Base-by-base conservation (phyloP, 768 basidiomycete species). In the Atractiella rhizophila region DNA sequence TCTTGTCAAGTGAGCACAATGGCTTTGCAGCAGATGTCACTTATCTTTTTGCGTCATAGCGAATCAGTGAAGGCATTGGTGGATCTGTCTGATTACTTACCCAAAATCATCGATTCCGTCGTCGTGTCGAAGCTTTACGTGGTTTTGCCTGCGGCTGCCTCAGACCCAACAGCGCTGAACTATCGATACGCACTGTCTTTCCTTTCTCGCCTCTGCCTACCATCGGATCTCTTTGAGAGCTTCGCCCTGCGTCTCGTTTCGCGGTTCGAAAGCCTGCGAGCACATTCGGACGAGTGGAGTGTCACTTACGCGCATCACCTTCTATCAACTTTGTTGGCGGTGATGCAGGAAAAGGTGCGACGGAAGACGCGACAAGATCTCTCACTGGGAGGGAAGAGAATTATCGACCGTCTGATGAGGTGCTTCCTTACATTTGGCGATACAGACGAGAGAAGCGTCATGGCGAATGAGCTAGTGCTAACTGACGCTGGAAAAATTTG, bases 301-400 rank as follows among this genome's bases (percentile, higher is more conserved):
- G 71, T 78, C 0, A 77, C 82, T 10, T 96, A 88, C 54, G 73
- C 71, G 1, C 80, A 83, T 59, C 71, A 83, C 24, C 65, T 96
- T 25, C 65, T 96, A 36, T 63, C 67, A 36, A 70, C 76, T 0
- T 59, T 96, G 6, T 63, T 66, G 2, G 66, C 70, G 30, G 71
- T 74, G 0, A 57, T 94, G 13, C 51, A 58, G 9, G 50, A 47
- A 15, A 77, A 77, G 56, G 60, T 65, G n/a, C 6, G 53, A 55
- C 3, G 41, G 37, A n/a, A 55, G 54, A 2, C 57, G 88, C 55
- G 54, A 60, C 0, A 91, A 96, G 54, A 65, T 94, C 15, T 59
- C 68, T 0, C 81, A 76, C 57, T 82, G 83, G 52, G 64, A 75
- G n/a, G n/a, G 27, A 79, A 91, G 48, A 64, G 65, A 16, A 61